phyloP scores from a whole-genome alignment of 129 eudicot species.

The Helichrysum umbraculigerum region DNA sequence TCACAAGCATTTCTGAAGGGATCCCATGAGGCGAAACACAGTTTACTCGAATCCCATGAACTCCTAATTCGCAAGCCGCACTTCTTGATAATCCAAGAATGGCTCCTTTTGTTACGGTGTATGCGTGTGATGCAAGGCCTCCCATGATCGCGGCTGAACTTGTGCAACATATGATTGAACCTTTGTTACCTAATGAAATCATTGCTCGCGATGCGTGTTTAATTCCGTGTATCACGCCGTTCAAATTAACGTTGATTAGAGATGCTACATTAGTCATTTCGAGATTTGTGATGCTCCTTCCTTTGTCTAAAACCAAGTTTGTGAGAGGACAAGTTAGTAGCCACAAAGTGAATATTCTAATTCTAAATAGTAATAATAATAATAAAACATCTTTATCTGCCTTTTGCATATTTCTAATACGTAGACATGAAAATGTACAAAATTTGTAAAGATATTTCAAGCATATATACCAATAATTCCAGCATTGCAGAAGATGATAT shows the following conservation, averaged over 20 bases:
- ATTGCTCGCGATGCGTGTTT: conserved; percentile 82
- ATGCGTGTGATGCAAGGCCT: conserved; percentile 79
- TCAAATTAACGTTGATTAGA: conserved; percentile 52
- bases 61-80: conserved; percentile 73
- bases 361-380: too few relatives aligned
- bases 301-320: conserved; percentile 37
- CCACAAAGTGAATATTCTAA: too few relatives aligned
- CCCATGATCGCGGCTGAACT: conserved; percentile 89
- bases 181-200: conserved; percentile 51
- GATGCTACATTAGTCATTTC: conserved; percentile 48
- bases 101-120: conserved; percentile 81
- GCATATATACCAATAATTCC: conserved; percentile 45
- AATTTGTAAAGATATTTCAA: neutral
- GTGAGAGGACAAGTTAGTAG: too few relatives aligned
- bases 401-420: too few relatives aligned
- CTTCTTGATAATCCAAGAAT: conserved; percentile 67
- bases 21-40: conserved; percentile 89
- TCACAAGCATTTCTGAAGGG: conserved; percentile 83
- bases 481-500: conserved; percentile 86
- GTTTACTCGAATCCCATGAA: conserved; percentile 79
- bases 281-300: conserved; percentile 70
- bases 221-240: conserved; percentile 73
- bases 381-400: too few relatives aligned
- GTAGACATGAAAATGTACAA: neutral
- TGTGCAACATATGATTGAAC: conserved; percentile 75